phyloP scores from a whole-genome alignment of 1,284 basidiomycete species.

The Papiliotrema terrestris region DNA sequence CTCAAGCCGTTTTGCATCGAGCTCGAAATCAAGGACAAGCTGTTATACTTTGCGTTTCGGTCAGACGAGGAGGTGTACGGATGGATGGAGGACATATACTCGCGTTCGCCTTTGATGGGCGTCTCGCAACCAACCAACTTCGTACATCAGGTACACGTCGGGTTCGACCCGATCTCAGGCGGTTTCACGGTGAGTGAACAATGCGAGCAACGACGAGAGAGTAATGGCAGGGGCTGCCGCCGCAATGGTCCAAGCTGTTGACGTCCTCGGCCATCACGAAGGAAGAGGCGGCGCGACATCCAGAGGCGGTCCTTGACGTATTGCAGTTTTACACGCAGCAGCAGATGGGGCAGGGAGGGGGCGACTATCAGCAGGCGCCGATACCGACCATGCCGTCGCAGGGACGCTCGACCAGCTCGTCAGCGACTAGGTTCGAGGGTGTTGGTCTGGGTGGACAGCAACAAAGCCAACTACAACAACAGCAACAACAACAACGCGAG shows the following conservation, averaged over 20 bases:
- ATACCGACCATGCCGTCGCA: conserved; percentile 44
- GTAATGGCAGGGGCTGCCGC: conserved; percentile 75
- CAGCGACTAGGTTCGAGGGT: conserved; percentile 72
- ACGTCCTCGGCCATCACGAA: conserved; percentile 96
- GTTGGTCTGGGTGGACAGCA: conserved; percentile 70
- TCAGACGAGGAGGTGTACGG: conserved; percentile 93
- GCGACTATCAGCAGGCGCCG: conserved; percentile 18
- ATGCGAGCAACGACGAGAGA: neutral
- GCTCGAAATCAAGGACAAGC: conserved; percentile 70
- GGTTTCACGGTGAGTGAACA: conserved; percentile 72
- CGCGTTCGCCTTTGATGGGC: conserved; percentile 85
- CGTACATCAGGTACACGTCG: conserved; percentile 96
- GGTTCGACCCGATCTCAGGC: conserved; percentile 90
- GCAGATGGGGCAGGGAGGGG: conserved; percentile 56
- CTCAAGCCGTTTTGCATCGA: conserved; percentile 87
- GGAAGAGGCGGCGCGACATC: conserved; percentile 95
- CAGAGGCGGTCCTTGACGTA: conserved; percentile 94
- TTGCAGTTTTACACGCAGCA: conserved; percentile 98
- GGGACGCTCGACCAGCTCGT: conserved; percentile 49
- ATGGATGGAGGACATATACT: conserved; percentile 96
- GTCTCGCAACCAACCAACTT: conserved; percentile 94
- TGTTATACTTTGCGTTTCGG: conserved; percentile 60
- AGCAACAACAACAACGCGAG: conserved; percentile 17
- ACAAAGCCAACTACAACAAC: conserved; percentile 11
- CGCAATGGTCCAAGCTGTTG: conserved; percentile 93